These are phyloP conservation scores for Hyaloscypha finlandica DNA, from an alignment of 495 filamentous ascomycete genomes.

Conservation along the genomic window DNA sequence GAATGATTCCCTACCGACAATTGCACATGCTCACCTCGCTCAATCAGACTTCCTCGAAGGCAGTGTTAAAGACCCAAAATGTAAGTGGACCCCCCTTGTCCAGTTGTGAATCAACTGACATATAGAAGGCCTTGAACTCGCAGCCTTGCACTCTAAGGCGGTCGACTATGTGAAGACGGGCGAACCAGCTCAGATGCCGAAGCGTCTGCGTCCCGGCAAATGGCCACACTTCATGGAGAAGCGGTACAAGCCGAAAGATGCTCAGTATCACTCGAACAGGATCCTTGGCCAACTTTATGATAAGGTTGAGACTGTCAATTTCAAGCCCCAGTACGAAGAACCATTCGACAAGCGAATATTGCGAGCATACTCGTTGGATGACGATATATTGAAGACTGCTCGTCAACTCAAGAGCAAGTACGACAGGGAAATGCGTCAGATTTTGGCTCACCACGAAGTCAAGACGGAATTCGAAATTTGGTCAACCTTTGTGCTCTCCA, in stretches of 20 bases:
- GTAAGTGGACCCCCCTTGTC: slow-evolving; percentile 38
- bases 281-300: slow-evolving; percentile 88
- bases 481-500: slow-evolving; percentile 78
- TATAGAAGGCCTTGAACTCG: slow-evolving; percentile 57
- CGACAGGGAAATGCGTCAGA: slow-evolving; percentile 71
- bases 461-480: slow-evolving; percentile 89
- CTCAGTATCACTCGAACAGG: slow-evolving; percentile 65
- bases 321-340: slow-evolving; percentile 65
- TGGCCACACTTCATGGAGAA: slow-evolving; percentile 97
- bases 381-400: slow-evolving; percentile 57
- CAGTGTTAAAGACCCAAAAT: slow-evolving; percentile 70
- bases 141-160: slow-evolving; percentile 81
- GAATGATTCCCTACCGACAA: slow-evolving; percentile 75
- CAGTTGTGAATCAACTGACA: slow-evolving; percentile 35
- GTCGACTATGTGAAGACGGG: slow-evolving; percentile 97
- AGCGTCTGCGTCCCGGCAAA: slow-evolving; percentile 53
- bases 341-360: slow-evolving; percentile 82
- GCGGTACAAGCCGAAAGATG: slow-evolving; percentile 45
- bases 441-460: slow-evolving; percentile 87
- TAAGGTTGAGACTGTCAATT: slow-evolving; percentile 56
- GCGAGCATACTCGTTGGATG: slow-evolving; percentile 54
- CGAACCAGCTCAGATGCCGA: slow-evolving; percentile 65
- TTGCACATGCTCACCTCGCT: slow-evolving; percentile 84
- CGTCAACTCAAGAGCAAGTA: slow-evolving; percentile 73
- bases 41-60: slow-evolving; percentile 63